Base-by-base conservation (phyloP, 805 yeast genomes). In the Candida chilensis region DNA sequence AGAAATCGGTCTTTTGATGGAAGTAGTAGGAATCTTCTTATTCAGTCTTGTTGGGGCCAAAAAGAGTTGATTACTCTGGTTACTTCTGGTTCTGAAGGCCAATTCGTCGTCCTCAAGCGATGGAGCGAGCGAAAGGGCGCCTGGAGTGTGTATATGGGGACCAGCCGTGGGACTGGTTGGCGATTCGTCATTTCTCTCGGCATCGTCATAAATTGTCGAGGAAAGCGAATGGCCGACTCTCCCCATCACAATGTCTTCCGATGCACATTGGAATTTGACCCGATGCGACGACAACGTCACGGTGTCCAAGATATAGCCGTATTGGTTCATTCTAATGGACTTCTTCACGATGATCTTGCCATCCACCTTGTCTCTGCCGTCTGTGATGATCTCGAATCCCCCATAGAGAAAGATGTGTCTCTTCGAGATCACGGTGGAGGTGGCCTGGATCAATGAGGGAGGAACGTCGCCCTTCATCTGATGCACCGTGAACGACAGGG, bases 381-480 rank as follows among this genome's bases (percentile, higher is more conserved):
- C 47, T 14, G 63, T 61, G 5, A 44, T 37, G 4, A 62, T 42
- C 42, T 68, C 71, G 45, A 78, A 71, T 0, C 92, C 94, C n/a
- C 90, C 94, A 44, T 71, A 78, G 34, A 68, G 64, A 37, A 79
- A 64, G 10, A 74, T 60, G 40, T 77, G 77, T 21, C 73, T 52
- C n/a, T 64, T 57, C 4, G 82, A 69, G 4, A 81, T 53, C 32
- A 53, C 60, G 6, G 72, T 57, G 12, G 70, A 62, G 5, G 62
- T 43, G 47, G 73, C 54, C 32, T 73, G 65, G 27, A 70, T 44
- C 13, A 78, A 42, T 3, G 77, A 66, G 4, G 71, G 67, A 0
- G 87, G 86, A 5, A 60, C 42, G 26, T 62, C 64, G 3, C 69
- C 71, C 2, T 37, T 37, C 10, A 11, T 22, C 5, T 42, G 42